A percentile compares a stretch with the other conserved stretches of the same genome.
phyloP scores from a whole-genome alignment of 805 yeast species.

The Saccharomycodes ludwigii region DNA sequence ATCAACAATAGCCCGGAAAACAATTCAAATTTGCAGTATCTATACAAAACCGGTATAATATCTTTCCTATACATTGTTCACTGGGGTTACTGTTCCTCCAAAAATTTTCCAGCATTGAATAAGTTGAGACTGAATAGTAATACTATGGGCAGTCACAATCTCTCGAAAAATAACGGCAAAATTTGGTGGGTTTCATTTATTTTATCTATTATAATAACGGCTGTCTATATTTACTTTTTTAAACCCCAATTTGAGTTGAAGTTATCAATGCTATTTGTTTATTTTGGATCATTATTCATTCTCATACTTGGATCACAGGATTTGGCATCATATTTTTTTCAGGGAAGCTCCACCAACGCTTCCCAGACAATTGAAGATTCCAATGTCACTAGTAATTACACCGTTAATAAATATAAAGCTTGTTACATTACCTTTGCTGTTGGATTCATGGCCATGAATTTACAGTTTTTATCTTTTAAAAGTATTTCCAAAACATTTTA shows the following conservation, averaged over 20 bases:
- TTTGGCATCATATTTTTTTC: slow-evolving; percentile 3
- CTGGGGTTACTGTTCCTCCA: too few relatives aligned
- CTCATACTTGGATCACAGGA: slow-evolving; percentile 19
- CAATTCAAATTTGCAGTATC: too few relatives aligned
- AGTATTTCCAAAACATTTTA: slow-evolving; percentile 8
- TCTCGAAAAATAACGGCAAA: slow-evolving; percentile 3
- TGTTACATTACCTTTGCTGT: slow-evolving; percentile 11
- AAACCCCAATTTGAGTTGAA: slow-evolving; percentile 9
- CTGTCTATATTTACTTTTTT: not conserved
- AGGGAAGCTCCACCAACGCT: slow-evolving; percentile 5
- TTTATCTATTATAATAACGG: not conserved
- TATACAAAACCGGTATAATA: too few relatives aligned
- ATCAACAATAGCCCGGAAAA: too few relatives aligned
- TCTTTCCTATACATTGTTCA: too few relatives aligned
- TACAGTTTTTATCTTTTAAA: slow-evolving; percentile 26
- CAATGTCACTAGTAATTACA: too few relatives aligned
- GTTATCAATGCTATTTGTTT: slow-evolving; percentile 20
- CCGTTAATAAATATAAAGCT: too few relatives aligned
- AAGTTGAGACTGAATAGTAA: too few relatives aligned
- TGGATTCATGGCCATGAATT: slow-evolving; percentile 23
- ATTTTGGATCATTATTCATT: slow-evolving; percentile 18
- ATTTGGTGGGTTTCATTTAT: too few relatives aligned
- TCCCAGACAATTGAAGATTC: slow-evolving; percentile 1
- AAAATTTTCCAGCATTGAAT: too few relatives aligned
- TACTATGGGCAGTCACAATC: too few relatives aligned